These are phyloP conservation scores for Daldinia decipiens DNA, from an alignment of 495 filamentous ascomycete genomes.

Conservation along the genomic window DNA sequence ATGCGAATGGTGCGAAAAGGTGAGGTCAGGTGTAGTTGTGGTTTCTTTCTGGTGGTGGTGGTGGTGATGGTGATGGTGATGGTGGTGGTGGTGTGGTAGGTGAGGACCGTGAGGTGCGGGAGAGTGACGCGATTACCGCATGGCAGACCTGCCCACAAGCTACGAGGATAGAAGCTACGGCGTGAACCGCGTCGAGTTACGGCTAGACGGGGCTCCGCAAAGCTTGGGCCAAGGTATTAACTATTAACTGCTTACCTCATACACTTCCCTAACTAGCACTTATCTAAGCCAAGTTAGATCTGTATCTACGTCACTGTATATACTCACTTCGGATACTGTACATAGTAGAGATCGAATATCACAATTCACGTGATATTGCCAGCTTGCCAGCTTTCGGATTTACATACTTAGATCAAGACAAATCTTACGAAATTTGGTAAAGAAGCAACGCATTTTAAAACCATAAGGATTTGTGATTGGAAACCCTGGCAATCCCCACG, in stretches of 20 bases:
- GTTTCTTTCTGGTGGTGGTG: neutral
- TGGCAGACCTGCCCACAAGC: conserved; percentile 32
- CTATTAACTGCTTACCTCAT: neutral
- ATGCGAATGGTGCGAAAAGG: conserved; percentile 20
- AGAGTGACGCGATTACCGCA: conserved; percentile 44
- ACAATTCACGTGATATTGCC: neutral
- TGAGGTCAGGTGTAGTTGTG: conserved; percentile 20
- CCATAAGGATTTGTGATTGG: neutral
- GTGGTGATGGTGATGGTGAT: too few species aligned
- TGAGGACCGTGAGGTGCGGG: conserved; percentile 11
- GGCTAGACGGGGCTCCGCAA: neutral
- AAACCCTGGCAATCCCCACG: neutral
- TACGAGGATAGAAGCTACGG: conserved; percentile 22
- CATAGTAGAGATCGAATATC: neutral
- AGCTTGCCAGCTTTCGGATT: neutral
- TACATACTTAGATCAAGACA: conserved; percentile 5
- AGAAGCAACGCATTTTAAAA: neutral
- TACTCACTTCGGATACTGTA: neutral
- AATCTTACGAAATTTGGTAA: neutral
- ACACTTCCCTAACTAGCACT: neutral
- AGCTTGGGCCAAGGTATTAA: conserved; percentile 31
- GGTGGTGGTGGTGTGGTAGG: conserved; percentile 4
- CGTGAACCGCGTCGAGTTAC: conserved; percentile 29
- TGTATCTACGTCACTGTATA: neutral
- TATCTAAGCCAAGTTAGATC: neutral